These are phyloP conservation scores for Castanospermum australe DNA, from an alignment of 306 rosid genomes.

Conservation along the genomic window DNA sequence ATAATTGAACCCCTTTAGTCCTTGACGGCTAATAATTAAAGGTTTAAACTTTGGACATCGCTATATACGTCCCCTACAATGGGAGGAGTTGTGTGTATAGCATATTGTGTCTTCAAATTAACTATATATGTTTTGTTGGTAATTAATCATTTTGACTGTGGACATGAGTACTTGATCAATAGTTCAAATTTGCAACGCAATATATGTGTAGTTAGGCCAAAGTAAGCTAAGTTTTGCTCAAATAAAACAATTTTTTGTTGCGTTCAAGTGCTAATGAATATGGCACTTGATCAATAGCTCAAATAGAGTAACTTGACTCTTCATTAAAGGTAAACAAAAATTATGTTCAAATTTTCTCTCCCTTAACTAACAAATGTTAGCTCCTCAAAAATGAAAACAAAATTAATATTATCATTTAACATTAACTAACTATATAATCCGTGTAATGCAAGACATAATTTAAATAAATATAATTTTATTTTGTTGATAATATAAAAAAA, in stretches of 20 bases:
- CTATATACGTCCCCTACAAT: not conserved
- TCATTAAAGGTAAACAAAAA: too few relatives aligned
- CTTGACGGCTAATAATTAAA: not conserved
- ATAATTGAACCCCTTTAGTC: not conserved
- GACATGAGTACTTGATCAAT: not conserved
- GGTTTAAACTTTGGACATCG: not conserved
- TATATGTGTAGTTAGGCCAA: not conserved
- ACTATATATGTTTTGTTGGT: constrained; percentile 5
- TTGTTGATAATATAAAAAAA: too few relatives aligned
- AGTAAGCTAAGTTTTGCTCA: constrained; percentile 15
- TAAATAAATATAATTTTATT: too few relatives aligned
- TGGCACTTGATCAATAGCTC: too few relatives aligned
- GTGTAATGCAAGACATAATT: not conserved
- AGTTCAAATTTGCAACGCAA: too few relatives aligned
- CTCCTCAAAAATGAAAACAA: too few relatives aligned
- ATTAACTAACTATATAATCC: not conserved
- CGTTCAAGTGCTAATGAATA: not conserved
- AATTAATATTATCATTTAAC: too few relatives aligned
- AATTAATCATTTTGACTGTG: constrained; percentile 12
- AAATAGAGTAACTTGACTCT: too few relatives aligned
- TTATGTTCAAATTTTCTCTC: too few relatives aligned
- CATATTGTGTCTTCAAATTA: not conserved
- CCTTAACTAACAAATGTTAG: too few relatives aligned
- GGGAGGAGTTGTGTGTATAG: not conserved
- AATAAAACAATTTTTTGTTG: not conserved